Conservation (phyloP, 352 stramenopile genomes). For the Globisporangium lucens region DNA sequence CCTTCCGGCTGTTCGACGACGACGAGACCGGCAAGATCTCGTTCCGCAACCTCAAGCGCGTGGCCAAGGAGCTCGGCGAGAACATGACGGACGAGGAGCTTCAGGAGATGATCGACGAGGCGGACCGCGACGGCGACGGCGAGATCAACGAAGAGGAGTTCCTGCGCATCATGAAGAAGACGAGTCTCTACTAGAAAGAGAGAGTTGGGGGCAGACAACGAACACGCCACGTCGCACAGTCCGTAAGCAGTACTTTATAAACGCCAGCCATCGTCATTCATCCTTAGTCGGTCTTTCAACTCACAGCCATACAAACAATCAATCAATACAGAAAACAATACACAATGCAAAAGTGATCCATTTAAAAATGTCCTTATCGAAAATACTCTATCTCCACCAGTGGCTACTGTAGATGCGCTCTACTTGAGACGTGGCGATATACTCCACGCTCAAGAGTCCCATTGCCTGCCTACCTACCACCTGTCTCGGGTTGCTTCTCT, state of each 20-base stretch:
- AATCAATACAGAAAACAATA: not conserved
- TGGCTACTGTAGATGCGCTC: not conserved
- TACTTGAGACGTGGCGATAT: not conserved
- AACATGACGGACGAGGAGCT: conserved; percentile 97
- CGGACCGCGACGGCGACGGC: conserved; percentile 93
- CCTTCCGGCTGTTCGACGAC: conserved; percentile 98
- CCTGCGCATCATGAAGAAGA: conserved; percentile 97
- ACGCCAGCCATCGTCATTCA: not conserved
- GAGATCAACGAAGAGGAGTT: conserved; percentile 97
- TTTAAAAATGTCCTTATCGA: conserved; percentile 9
- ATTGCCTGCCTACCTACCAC: too few relatives aligned
- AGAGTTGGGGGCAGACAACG: not conserved
- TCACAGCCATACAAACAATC: not conserved
- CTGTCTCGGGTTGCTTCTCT: not conserved
- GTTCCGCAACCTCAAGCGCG: conserved; percentile 95
- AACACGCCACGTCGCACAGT: not conserved
- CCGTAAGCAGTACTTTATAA: not conserved
- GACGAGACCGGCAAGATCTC: conserved; percentile 97
- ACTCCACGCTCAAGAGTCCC: too few relatives aligned
- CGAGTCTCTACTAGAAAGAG: conserved; percentile 67
- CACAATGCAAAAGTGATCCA: conserved; percentile 4
- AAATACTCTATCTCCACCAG: conserved; percentile 13
- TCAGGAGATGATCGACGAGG: conserved; percentile 98
- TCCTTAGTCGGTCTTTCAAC: too few relatives aligned
- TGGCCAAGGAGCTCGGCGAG: conserved; percentile 96